Conservation (phyloP, 306 rosid genomes). For the cucumber (Cucumis sativus) region DNA sequence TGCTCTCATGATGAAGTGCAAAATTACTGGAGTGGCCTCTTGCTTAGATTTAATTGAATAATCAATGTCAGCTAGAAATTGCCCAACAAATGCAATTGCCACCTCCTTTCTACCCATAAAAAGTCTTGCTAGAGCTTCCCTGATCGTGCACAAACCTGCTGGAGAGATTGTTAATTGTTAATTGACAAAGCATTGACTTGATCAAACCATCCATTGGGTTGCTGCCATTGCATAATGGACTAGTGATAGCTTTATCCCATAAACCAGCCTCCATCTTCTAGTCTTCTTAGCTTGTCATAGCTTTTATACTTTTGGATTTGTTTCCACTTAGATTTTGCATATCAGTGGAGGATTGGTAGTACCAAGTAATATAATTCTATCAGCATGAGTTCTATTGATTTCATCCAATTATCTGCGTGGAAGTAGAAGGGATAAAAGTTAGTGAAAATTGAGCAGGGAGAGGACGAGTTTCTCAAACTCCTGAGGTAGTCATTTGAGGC, state of each 20-base stretch:
- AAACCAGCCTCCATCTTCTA: neutral
- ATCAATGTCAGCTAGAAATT: neutral
- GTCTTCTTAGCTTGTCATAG: neutral
- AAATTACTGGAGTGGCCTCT: neutral
- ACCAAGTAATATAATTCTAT: neutral
- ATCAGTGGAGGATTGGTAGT: neutral
- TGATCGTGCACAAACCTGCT: neutral
- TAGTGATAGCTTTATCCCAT: neutral
- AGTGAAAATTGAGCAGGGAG: neutral
- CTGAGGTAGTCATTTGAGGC: neutral
- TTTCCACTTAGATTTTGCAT: neutral
- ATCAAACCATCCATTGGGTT: neutral
- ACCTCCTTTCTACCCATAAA: neutral
- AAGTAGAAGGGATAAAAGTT: neutral
- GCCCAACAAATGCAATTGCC: neutral
- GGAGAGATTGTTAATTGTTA: neutral
- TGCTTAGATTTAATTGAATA: neutral
- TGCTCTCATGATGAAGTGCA: neutral
- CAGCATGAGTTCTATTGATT: neutral
- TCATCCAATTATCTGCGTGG: neutral
- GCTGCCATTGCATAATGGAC: neutral
- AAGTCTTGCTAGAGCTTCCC: neutral
- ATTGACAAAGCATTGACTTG: neutral
- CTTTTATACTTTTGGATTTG: neutral
- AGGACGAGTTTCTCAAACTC: neutral